phyloP scores from a whole-genome alignment of 2,329 filamentous ascomycete species.

The Xylaria hypoxylon region DNA sequence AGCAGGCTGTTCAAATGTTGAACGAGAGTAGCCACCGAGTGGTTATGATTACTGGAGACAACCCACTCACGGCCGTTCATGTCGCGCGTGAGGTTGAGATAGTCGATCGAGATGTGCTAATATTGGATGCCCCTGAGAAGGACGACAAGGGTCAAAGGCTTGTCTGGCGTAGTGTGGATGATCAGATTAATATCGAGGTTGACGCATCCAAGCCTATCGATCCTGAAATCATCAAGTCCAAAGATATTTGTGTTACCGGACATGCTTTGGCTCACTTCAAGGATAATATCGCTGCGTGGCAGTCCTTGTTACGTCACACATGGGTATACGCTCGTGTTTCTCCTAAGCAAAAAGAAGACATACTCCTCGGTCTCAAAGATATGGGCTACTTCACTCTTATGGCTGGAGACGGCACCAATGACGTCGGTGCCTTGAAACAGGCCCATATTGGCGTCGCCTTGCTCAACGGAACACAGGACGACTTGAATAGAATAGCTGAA shows the following conservation, averaged over 20 bases:
- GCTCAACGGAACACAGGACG: slow-evolving; percentile 92
- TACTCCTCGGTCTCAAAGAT: slow-evolving; percentile 94
- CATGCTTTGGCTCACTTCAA: slow-evolving; percentile 93
- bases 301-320: slow-evolving; percentile 83
- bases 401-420: slow-evolving; percentile 98
- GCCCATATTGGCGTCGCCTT: slow-evolving; percentile 97
- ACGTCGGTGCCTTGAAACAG: slow-evolving; percentile 97
- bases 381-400: slow-evolving; percentile 98
- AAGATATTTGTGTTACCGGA: slow-evolving; percentile 95
- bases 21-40: slow-evolving; percentile 99
- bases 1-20: slow-evolving; percentile 93
- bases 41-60: slow-evolving; percentile 99
- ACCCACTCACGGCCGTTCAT: slow-evolving; percentile 94
- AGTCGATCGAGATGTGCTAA: slow-evolving; percentile 93
- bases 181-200: slow-evolving; percentile 86
- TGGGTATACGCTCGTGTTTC: slow-evolving; percentile 99
- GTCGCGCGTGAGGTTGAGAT: slow-evolving; percentile 97
- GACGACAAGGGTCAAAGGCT: slow-evolving; percentile 83
- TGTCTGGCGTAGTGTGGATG: slow-evolving; percentile 95
- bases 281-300: slow-evolving; percentile 76
- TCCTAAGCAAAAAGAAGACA: slow-evolving; percentile 98
- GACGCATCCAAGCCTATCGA: slow-evolving; percentile 86
- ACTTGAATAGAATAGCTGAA: slow-evolving; percentile 90
- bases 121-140: slow-evolving; percentile 93
- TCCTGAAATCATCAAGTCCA: slow-evolving; percentile 80